phyloP scores from a whole-genome alignment of 352 stramenopile genomes.

The Phytophthora parvispora region DNA sequence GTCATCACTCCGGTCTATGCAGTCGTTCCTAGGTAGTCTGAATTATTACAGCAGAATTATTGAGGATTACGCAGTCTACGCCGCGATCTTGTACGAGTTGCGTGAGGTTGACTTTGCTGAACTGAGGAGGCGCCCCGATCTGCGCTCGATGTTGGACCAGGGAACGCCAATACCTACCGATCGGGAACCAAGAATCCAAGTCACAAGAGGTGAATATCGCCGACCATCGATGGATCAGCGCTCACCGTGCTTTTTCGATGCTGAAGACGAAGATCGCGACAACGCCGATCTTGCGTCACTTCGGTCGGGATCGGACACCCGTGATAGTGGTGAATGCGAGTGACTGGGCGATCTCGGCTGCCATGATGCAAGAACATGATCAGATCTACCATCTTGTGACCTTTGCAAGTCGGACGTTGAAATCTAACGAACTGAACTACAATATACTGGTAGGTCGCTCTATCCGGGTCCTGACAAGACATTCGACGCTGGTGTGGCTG shows the following conservation, averaged over 20 bases:
- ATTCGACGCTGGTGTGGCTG: conserved; percentile 11
- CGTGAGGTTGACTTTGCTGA: conserved; percentile 12
- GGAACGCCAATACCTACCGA: neutral
- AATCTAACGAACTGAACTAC: conserved; percentile 21
- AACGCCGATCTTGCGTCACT: conserved; percentile 17
- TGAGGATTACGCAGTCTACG: no score
- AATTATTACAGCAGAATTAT: no score
- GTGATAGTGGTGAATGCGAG: conserved; percentile 22
- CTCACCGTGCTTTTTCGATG: neutral
- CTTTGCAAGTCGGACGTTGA: conserved; percentile 20
- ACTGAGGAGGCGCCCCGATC: neutral
- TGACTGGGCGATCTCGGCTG: conserved; percentile 18
- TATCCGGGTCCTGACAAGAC: conserved; percentile 7
- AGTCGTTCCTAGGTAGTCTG: no score
- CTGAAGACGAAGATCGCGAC: conserved; percentile 21
- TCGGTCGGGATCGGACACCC: conserved; percentile 4
- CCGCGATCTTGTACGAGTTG: conserved; percentile 3
- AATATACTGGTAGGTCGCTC: conserved; percentile 2
- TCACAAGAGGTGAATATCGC: neutral
- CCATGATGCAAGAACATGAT: conserved; percentile 18
- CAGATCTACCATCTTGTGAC: conserved; percentile 6
- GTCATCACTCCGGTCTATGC: no score
- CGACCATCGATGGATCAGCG: neutral
- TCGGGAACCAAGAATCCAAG: neutral
- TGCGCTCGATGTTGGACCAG: neutral